Evolutionary conservation across 306 rosid genomes (phyloP).

Genomic region (Chamaecrista fasciculata): DNA sequence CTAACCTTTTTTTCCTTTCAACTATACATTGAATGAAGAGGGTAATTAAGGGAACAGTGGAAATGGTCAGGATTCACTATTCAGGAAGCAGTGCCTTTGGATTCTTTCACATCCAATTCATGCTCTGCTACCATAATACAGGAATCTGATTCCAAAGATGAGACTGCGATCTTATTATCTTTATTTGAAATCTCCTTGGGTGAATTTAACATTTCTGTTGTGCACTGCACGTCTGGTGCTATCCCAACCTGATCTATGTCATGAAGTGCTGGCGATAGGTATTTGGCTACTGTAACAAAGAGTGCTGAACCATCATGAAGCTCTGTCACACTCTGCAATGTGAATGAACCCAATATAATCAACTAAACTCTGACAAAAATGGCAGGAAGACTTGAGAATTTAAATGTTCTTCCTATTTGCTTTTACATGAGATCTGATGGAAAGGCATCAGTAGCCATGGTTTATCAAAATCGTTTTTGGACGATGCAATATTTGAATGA

Average conservation of each 20-base stretch:
- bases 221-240: conserved; percentile 87
- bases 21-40: conserved; percentile 33
- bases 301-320: conserved; percentile 94
- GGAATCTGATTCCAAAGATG: conserved; percentile 82
- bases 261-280: conserved; percentile 84
- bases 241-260: conserved; percentile 96
- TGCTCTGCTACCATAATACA: conserved; percentile 96
- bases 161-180: conserved; percentile 46
- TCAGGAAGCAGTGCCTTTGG: conserved; percentile 86
- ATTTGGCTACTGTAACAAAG: conserved; percentile 90
- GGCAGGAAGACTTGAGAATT: conserved; percentile 22
- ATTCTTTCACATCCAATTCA: conserved; percentile 67
- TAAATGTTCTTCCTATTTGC: background rate
- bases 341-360: conserved; percentile 15
- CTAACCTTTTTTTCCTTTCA: conserved; percentile 25
- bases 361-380: background rate
- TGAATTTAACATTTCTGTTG: conserved; percentile 70
- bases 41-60: background rate
- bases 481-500: background rate
- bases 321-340: conserved; percentile 81
- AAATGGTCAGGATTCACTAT: no score
- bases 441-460: conserved; percentile 8
- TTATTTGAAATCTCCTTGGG: conserved; percentile 44
- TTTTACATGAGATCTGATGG: background rate
- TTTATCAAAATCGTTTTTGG: background rate